These are phyloP conservation scores for Pezicula radicicola DNA, from an alignment of 2,329 filamentous ascomycete genomes.

Conservation along the genomic window DNA sequence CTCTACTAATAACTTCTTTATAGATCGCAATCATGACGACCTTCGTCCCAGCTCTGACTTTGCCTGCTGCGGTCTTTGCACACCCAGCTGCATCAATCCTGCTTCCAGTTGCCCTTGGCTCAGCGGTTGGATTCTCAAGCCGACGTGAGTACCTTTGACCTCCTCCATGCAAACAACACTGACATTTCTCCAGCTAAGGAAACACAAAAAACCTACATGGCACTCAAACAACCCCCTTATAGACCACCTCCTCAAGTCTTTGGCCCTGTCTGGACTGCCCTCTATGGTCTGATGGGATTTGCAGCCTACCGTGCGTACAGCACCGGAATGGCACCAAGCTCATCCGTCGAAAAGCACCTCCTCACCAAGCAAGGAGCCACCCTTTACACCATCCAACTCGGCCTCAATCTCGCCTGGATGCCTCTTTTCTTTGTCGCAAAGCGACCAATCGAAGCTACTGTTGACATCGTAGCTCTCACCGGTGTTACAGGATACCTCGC, in stretches of 20 bases:
- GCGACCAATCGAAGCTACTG: constrained; percentile 69
- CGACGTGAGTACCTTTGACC: constrained; percentile 48
- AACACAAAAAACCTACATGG: constrained; percentile 59
- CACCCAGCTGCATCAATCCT: constrained; percentile 71
- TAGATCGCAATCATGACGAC: constrained; percentile 62
- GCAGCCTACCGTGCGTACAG: constrained; percentile 76
- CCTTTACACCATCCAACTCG: constrained; percentile 83
- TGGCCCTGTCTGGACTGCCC: constrained; percentile 61
- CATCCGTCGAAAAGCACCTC: constrained; percentile 18
- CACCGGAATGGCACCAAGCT: constrained; percentile 52
- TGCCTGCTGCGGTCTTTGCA: constrained; percentile 69
- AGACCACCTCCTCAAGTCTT: constrained; percentile 60
- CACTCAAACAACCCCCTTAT: constrained; percentile 65
- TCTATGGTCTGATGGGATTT: constrained; percentile 84
- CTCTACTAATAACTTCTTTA: neutral
- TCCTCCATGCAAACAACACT: neutral
- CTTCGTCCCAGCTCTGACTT: constrained; percentile 72
- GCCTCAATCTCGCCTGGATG: constrained; percentile 85
- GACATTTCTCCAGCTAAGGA: constrained; percentile 42
- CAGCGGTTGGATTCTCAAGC: constrained; percentile 67
- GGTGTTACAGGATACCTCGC: constrained; percentile 72
- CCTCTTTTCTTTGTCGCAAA: constrained; percentile 85
- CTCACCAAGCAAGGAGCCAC: constrained; percentile 66
- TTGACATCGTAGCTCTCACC: constrained; percentile 70
- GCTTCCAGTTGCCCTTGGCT: constrained; percentile 70